Evolutionary conservation across 164 flowering plant species (phyloP), one percentile per base, ranked within the genome.

Genomic region (Malania oleifera): DNA sequence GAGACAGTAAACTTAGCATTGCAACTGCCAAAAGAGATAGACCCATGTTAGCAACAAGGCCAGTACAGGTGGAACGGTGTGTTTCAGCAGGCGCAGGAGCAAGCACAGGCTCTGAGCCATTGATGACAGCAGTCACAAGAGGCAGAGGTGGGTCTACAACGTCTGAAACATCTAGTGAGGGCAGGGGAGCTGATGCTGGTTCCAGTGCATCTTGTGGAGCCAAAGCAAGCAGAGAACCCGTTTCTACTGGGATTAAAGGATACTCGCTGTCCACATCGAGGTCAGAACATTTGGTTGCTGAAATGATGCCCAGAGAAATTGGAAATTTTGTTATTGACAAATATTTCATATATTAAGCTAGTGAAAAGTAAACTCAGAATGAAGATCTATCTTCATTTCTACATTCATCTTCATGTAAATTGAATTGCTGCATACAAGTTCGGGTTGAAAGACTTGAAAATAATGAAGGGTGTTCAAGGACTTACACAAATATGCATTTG

Each of bases 121-220:
- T 48, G 8, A n/a, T n/a, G n/a, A n/a, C n/a, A n/a, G n/a, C n/a
- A n/a, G 69, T 20, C n/a, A 81, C 77, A 0, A 82, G 67, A 8
- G 97, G 97, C 22, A 90, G 69, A 10, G 97, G 97, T 47, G 97
- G 95, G 43, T 84, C 93, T 5, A 75, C 72, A 3, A 87, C 60
- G 27, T 87, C 82, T 0, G 56, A 59, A 6, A 60, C 69, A 5
- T 70, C 61, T 10, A 92, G 77, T 1, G 73, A 40, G 3, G 92
- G 82, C 0, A 54, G 64, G 0, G 87, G 89, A 5, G 87, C 70
- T 40, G 43, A 54, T 38, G 74, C 77, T 17, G 92, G 89, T 40
- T 89, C 75, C 55, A 61, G 29, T 13, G 38, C 59, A 0, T 63
- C 77, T 0, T 62, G 48, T 9, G 57, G 24, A n/a, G 55, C 64